Conservation (phyloP, 1,284 basidiomycete genomes). For the Meira nashicola region DNA sequence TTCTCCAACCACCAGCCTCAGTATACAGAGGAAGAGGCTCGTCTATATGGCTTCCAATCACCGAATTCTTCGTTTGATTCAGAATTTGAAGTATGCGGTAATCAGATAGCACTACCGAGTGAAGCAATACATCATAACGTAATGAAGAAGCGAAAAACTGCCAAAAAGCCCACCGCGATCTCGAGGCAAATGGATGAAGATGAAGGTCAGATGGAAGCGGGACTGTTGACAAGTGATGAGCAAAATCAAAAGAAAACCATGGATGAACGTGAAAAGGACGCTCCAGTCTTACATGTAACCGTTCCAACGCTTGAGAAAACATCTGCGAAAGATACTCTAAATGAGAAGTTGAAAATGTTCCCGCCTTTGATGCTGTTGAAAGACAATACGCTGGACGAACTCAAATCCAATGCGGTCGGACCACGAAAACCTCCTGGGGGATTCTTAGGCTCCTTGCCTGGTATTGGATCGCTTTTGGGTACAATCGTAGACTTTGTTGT, state of each 20-base stretch:
- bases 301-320: no score
- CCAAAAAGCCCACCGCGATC: no score
- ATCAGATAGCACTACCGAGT: neutral
- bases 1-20: constrained; percentile 23
- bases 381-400: constrained; percentile 33
- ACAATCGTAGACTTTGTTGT: constrained; percentile 43
- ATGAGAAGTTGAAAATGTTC: constrained; percentile 27
- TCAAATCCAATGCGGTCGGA: constrained; percentile 47
- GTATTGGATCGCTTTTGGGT: constrained; percentile 24
- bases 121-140: neutral
- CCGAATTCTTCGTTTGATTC: neutral
- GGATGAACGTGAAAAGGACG: neutral
- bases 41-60: constrained; percentile 27
- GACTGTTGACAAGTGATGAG: neutral
- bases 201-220: constrained; percentile 9
- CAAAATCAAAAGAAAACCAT: neutral
- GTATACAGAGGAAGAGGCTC: constrained; percentile 27
- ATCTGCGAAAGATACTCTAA: no score
- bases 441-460: constrained; percentile 22
- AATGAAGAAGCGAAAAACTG: constrained; percentile 3
- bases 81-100: neutral
- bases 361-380: constrained; percentile 44
- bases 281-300: no score
- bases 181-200: no score
- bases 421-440: constrained; percentile 39